A percentile compares a stretch with the other conserved stretches of the same genome.
phyloP scores from a whole-genome alignment of 768 basidiomycete species.

The Lentinula raphanica region DNA sequence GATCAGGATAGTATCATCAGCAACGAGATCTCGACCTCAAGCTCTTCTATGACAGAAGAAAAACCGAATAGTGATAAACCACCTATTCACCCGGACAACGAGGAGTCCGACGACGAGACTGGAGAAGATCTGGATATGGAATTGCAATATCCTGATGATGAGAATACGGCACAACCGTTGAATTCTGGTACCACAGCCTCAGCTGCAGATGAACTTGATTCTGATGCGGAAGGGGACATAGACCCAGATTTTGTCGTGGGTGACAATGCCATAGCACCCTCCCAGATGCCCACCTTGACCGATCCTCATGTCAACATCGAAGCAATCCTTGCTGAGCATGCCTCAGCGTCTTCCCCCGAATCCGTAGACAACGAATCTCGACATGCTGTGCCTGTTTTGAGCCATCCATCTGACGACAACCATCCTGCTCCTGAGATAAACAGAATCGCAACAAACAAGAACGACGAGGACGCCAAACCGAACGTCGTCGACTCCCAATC shows the following conservation, averaged over 20 bases:
- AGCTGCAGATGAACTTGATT: constrained; percentile 17
- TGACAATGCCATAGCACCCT: constrained; percentile 5
- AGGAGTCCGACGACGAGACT: constrained; percentile 11
- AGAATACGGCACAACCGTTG: background rate
- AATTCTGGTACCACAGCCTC: background rate
- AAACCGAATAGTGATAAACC: no score
- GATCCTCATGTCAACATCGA: background rate
- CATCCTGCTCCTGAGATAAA: background rate
- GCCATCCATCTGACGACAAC: background rate
- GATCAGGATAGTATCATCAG: background rate
- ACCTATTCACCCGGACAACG: no score
- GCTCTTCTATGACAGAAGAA: background rate
- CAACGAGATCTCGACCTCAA: background rate
- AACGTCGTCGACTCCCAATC: background rate
- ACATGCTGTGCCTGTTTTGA: background rate
- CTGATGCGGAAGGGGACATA: constrained; percentile 31
- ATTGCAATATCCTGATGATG: constrained; percentile 16
- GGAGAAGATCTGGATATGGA: constrained; percentile 13
- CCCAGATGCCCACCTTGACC: background rate
- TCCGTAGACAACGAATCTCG: background rate
- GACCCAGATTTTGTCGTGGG: constrained; percentile 26
- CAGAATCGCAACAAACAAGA: background rate
- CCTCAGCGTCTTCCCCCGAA: background rate
- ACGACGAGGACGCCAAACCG: background rate
- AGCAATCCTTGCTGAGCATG: constrained; percentile 1